Evolutionary conservation across 1,284 basidiomycete genomes (phyloP), one percentile per base, ranked within the genome.

Genomic region (Cerioporus squamosus): DNA sequence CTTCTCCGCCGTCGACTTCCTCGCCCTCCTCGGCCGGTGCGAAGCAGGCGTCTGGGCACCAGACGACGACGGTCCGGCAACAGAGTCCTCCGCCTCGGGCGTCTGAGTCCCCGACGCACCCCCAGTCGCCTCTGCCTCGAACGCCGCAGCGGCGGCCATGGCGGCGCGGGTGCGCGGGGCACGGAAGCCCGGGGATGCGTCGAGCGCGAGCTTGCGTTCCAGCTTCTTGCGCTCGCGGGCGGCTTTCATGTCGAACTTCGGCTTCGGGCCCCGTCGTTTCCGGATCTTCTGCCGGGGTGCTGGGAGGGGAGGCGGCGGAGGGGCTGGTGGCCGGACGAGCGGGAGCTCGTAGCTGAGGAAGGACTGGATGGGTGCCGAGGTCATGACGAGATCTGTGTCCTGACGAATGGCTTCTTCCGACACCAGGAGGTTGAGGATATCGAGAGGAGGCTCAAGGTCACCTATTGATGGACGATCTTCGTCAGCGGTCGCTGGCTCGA

Each of bases 401-500:
- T 82, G 77, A 55, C 80, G 74, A 49, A 93, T 80, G 23, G 72
- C 68, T 23, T 83, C 79, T 23, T 71, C 67, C 9, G 83, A 84
- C 15, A 80, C 62, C 12, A 92, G 79, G 12, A 90, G 76, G 14
- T 81, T 75, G 2, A 92, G 75, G 4, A 82, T 67, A 2, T 80
- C 72, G 1, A 87, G 62, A 1, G 87, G 79, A 0, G 90, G 86
- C 70, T 95, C 93, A 18, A 95, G 80, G 67, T 93, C 85, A 17
- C 89, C 89, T 2, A 86, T 51, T 5, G 26, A 12, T 81, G 70
- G 60, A 2, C 29, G 57, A 1, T 42, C 22, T 18, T 20, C n/a
- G 8, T 55, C 46, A 17, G n/a, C n/a, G n/a, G n/a, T n/a, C n/a
- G n/a, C n/a, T n/a, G 90, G 86, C 70, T 95, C 93, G 20, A 95